These are phyloP conservation scores for Ilyonectria robusta DNA, from an alignment of 2,329 filamentous ascomycete species.

Conservation along the genomic window DNA sequence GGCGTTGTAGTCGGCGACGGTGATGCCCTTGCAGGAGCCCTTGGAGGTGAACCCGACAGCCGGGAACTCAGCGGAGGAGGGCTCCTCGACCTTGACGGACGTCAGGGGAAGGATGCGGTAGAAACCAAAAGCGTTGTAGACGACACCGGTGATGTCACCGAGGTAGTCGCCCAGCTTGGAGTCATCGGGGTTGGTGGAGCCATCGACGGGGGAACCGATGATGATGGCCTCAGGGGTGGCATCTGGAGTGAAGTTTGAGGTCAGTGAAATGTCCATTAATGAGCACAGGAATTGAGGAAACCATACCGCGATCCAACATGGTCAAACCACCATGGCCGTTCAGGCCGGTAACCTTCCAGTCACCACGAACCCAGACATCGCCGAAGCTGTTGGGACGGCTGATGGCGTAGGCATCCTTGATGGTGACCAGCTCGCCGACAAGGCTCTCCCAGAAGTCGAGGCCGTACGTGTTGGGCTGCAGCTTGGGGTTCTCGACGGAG, in stretches of 20 bases:
- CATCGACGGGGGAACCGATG: constrained; percentile 76
- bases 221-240: constrained; percentile 79
- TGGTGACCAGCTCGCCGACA: constrained; percentile 76
- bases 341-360: constrained; percentile 73
- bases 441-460: constrained; percentile 83
- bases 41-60: constrained; percentile 67
- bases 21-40: constrained; percentile 72
- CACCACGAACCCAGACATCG: constrained; percentile 78
- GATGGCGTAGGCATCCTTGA: constrained; percentile 70
- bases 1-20: constrained; percentile 78
- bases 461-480: constrained; percentile 74
- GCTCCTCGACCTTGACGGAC: constrained; percentile 64
- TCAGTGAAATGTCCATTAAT: background rate
- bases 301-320: constrained; percentile 67
- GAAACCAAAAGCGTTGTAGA: constrained; percentile 77
- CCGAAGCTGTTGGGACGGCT: constrained; percentile 74
- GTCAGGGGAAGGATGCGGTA: constrained; percentile 78
- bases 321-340: constrained; percentile 77
- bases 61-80: constrained; percentile 61
- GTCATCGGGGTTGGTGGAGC: constrained; percentile 69
- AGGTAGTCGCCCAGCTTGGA: constrained; percentile 76
- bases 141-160: constrained; percentile 77
- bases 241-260: constrained; percentile 55
- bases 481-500: constrained; percentile 70
- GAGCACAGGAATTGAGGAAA: background rate